Percentiles rank a stretch among this genome's conserved stretches.
Conservation (phyloP, 352 stramenopile genomes). For the Blastocystis sp. region DNA sequence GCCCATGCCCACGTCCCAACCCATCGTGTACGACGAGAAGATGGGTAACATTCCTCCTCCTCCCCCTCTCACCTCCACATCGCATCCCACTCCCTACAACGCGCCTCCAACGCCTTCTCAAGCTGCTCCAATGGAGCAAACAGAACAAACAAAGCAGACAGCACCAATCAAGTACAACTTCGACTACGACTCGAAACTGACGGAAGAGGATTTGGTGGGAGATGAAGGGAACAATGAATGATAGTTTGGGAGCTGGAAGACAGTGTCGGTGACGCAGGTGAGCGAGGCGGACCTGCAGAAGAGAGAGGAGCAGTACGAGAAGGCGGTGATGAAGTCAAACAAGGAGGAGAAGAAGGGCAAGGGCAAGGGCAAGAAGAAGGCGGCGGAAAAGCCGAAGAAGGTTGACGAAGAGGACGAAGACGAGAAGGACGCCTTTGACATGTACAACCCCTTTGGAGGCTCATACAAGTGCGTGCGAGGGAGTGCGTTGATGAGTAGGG, state of each 20-base stretch:
- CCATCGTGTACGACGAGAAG: slow-evolving; percentile 13
- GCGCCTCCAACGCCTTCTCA: not conserved
- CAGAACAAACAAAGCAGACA: not conserved
- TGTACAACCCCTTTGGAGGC: slow-evolving; percentile 58
- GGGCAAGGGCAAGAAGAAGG: not conserved
- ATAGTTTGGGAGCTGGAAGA: slow-evolving; percentile 68
- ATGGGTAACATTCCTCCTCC: slow-evolving; percentile 41
- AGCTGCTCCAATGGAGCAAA: not conserved
- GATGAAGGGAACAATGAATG: not conserved
- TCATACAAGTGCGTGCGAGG: slow-evolving; percentile 20
- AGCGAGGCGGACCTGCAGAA: slow-evolving; percentile 39
- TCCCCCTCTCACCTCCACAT: not conserved
- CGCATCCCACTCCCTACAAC: not conserved
- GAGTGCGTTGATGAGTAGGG: slow-evolving; percentile 25
- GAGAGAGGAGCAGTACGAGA: slow-evolving; percentile 48
- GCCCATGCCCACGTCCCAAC: not conserved
- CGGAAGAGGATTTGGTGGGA: slow-evolving; percentile 52
- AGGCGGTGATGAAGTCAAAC: slow-evolving; percentile 53
- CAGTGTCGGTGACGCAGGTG: slow-evolving; percentile 43
- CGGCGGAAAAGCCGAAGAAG: not conserved
- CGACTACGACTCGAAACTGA: slow-evolving; percentile 53
- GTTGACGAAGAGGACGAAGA: slow-evolving; percentile 35
- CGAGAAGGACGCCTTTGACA: slow-evolving; percentile 60
- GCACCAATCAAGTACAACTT: slow-evolving; percentile 56
- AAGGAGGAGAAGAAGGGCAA: slow-evolving; percentile 22